Evolutionary conservation across 306 rosid species (phyloP).

Genomic region (Citrullus colocynthis): DNA sequence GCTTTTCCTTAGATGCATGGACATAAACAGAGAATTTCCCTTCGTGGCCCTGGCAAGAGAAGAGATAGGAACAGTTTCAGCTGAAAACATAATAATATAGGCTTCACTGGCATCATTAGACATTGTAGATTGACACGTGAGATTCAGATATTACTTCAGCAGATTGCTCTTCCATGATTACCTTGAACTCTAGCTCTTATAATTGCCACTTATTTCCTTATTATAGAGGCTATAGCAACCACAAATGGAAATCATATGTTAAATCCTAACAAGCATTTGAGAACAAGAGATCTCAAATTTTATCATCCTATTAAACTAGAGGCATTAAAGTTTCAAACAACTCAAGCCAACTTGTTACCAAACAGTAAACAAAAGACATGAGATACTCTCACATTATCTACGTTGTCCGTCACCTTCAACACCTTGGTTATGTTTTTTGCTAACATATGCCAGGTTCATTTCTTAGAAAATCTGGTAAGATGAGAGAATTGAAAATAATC

Average conservation of each 20-base stretch:
- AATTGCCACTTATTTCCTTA: too few relatives aligned
- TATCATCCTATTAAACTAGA: background rate
- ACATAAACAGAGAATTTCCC: conserved; percentile 90
- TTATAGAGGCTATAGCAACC: background rate
- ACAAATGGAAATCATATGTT: background rate
- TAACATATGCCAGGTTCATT: background rate
- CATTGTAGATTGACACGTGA: background rate
- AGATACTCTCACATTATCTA: background rate
- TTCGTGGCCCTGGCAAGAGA: conserved; percentile 85
- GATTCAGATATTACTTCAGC: background rate
- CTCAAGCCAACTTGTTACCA: background rate
- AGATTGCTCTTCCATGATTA: background rate
- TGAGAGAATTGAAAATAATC: background rate
- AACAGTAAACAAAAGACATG: background rate
- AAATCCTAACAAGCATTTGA: background rate
- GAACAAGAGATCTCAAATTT: background rate
- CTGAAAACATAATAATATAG: conserved; percentile 11
- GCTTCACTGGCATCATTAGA: background rate
- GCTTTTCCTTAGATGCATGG: conserved; percentile 79
- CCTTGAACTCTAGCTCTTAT: background rate
- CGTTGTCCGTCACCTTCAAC: background rate
- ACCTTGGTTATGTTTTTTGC: background rate
- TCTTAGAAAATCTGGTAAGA: background rate
- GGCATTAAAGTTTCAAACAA: background rate
- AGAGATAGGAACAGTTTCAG: conserved; percentile 16